Evolutionary conservation across 2,329 filamentous ascomycete species (phyloP).

Genomic region (Aureobasidium sp.): DNA sequence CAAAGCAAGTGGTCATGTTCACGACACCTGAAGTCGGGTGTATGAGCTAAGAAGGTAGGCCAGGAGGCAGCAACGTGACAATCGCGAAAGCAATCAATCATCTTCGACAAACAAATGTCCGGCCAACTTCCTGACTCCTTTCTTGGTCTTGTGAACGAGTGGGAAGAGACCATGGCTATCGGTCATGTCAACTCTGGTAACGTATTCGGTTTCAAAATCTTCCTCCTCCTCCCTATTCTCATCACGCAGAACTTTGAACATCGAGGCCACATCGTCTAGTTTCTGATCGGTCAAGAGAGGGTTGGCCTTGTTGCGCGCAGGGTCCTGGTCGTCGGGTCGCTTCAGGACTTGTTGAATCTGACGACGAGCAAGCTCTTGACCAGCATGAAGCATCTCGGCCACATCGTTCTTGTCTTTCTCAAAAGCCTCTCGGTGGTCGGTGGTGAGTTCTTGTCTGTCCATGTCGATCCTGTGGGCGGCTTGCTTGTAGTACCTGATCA

Average conservation of each 20-base stretch:
- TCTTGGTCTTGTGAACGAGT: background rate
- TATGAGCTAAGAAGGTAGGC: background rate
- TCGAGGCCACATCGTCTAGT: constrained; percentile 23
- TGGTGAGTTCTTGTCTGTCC: background rate
- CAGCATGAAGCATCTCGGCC: background rate
- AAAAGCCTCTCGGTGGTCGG: background rate
- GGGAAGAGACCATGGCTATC: background rate
- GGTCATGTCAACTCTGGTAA: background rate
- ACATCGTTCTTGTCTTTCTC: constrained; percentile 7
- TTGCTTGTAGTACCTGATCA: background rate
- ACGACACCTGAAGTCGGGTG: background rate
- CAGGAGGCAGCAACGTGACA: background rate
- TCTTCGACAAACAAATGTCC: background rate
- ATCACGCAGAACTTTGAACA: constrained; percentile 17
- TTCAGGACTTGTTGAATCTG: background rate
- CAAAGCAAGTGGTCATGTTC: background rate
- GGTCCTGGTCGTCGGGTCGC: background rate
- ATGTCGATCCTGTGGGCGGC: background rate
- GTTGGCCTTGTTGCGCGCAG: constrained; percentile 18
- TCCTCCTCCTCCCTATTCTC: constrained; percentile 22
- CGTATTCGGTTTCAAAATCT: background rate
- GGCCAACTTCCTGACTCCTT: constrained; percentile 10
- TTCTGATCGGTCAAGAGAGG: constrained; percentile 18
- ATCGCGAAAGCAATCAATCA: background rate
- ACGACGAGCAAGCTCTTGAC: constrained; percentile 1